Evolutionary conservation across 2,329 filamentous ascomycete species (phyloP), one percentile per base, ranked within the genome.

Genomic region (Hysterium pulicare): DNA sequence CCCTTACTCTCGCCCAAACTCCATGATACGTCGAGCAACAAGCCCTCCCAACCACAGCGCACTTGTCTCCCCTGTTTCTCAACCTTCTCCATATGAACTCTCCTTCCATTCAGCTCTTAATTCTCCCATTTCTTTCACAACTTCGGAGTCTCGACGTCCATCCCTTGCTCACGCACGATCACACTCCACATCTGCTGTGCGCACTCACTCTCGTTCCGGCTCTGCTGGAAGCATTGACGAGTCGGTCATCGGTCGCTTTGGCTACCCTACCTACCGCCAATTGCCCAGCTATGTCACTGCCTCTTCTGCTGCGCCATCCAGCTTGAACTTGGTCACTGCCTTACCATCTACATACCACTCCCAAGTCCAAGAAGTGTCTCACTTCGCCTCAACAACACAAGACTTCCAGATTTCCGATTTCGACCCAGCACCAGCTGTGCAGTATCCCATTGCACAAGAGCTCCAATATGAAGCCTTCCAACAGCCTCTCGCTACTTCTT

Each of bases 181-280:
- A 5, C 64, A 67, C 38, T 67, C 67, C 50, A 54, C 64, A 38
- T 30, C 23, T 21, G 37, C 37, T 5, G 20, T 39, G 16, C 37
- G 37, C 23, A 13, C 19, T 21, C 70, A 75, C 54, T 69, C 73
- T 54, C 48, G 47, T 32, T 57, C 55, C 34, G 76, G 78, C 8
- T 89, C 86, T 16, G 80, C 77, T 33, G 82, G 81, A 56, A 82
- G 79, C 56, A 73, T 90, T 34, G 86, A 90, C 52, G 79, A 80
- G 50, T 71, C 73, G 45, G 74, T 79, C 26, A 70, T 88, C 42
- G 81, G 78, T 55, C 83, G 82, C 52, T 91, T 83, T 68, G 85
- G 84, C 46, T 94, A 88, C 70, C 85, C 89, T n/a, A 87, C 86
- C 35, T 95, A 93, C 69, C 84, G 85, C 44, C 83, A 86, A 56